Evolutionary conservation across 1,139 yeast species (phyloP), one percentile per base, ranked within the genome.

Genomic region (Trichomonascaceae sp.): DNA sequence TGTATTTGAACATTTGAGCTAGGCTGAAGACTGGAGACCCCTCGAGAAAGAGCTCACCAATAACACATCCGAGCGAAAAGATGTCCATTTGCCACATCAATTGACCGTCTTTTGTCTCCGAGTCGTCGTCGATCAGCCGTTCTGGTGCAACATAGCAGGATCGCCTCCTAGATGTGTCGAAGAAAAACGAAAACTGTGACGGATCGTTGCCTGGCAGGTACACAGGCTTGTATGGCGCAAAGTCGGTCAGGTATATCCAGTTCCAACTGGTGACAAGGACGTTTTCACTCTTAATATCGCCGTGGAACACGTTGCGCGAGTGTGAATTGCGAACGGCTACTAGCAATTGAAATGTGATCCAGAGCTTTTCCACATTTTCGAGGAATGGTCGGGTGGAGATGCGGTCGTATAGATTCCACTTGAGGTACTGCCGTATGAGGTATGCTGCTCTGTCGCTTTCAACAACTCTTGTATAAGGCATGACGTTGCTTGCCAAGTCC

Each of bases 71-170:
- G 34, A 80, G 57, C 36, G 92, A 74, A 54, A 87, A 85, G n/a
- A 85, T 63, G 54, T 92, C 99, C 92, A 82, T 82, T 36, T 69
- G 70, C 27, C 66, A 63, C 0, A 76, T 71, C 16, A 84, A 51
- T n/a, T 52, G 50, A 3, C 23, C 42, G 26, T 23, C 28, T 13
- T 35, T 31, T 20, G 26, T 32, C 9, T 23, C 28, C 18, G 47
- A 54, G 3, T 48, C 56, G 3, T 50, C 38, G 1, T 51, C 42
- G 17, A 70, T 62, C 50, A 92, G 89, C 42, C 98, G 60, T 52
- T 92, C 99, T 0, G 99, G 98, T 0, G 98, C 97, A 33, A 92
- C 58, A 53, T 87, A 89, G 56, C 98, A 89, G 3, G 76, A 71
- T 47, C 95, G 65, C 43, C 97, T 64, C 50, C 74, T 84, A 2